Evolutionary conservation across 1,284 basidiomycete genomes (phyloP).

Genomic region (Heliocybe sulcata): DNA sequence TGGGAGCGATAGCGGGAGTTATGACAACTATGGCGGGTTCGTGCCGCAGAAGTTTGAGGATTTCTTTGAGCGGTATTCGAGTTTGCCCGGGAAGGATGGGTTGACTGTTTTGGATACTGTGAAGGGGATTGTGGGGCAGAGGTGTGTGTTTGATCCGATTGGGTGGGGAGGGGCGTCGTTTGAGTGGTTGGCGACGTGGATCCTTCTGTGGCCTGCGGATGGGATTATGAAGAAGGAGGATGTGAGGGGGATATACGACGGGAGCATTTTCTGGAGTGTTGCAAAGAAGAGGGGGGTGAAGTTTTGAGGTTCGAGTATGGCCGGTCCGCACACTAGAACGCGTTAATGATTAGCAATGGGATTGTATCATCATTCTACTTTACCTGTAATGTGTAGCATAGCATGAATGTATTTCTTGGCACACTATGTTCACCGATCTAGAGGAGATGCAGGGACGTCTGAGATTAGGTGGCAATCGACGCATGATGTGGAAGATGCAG

Average conservation of each 20-base stretch:
- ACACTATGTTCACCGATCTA: too few relatives aligned
- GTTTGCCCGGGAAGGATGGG: neutral
- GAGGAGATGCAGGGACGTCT: too few relatives aligned
- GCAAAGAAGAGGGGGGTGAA: constrained; percentile 5
- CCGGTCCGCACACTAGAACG: too few relatives aligned
- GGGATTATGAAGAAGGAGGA: constrained; percentile 41
- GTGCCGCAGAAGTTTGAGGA: constrained; percentile 31
- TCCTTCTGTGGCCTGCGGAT: constrained; percentile 39
- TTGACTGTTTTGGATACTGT: neutral
- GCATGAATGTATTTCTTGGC: too few relatives aligned
- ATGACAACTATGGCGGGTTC: constrained; percentile 36
- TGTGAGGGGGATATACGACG: constrained; percentile 38
- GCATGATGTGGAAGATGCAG: too few relatives aligned
- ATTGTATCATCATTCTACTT: too few relatives aligned
- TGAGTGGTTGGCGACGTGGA: constrained; percentile 32
- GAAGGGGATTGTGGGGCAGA: neutral
- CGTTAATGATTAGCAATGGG: too few relatives aligned
- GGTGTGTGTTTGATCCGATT: neutral
- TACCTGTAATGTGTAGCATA: too few relatives aligned
- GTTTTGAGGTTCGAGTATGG: neutral
- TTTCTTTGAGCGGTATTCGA: constrained; percentile 28
- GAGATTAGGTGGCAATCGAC: too few relatives aligned
- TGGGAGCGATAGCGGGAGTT: constrained; percentile 36
- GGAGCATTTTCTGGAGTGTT: constrained; percentile 20
- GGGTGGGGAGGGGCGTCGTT: neutral